These are phyloP conservation scores for Asterionellopsis glacialis DNA, from an alignment of 108 stramenopile species.

Conservation along the genomic window DNA sequence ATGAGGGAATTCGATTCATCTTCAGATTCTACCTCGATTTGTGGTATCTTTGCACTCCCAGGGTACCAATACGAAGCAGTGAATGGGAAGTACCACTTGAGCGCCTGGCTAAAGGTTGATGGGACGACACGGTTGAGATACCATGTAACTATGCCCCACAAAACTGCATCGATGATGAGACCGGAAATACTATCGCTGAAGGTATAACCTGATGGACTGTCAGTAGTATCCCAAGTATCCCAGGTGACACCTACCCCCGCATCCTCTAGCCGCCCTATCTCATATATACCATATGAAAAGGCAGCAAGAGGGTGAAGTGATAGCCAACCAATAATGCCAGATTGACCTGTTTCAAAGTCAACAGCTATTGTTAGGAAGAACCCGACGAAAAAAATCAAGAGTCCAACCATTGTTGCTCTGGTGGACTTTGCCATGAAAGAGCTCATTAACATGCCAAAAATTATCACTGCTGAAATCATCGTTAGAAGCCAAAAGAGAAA, in stretches of 20 bases:
- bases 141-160: constrained; percentile 67
- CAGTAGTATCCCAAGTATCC: constrained; percentile 25
- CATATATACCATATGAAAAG: constrained; percentile 35
- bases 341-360: constrained; percentile 20
- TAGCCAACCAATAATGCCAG: constrained; percentile 15
- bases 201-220: constrained; percentile 36
- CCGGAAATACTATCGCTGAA: constrained; percentile 34
- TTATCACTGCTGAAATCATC: constrained; percentile 5
- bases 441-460: constrained; percentile 42
- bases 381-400: constrained; percentile 51
- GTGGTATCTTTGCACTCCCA: constrained; percentile 3
- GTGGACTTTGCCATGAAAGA: constrained; percentile 48
- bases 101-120: constrained; percentile 50
- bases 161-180: constrained; percentile 51
- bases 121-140: constrained; percentile 64
- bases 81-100: constrained; percentile 58
- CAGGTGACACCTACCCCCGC: constrained; percentile 30
- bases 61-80: constrained; percentile 50
- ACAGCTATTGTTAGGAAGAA: constrained; percentile 35
- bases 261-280: constrained; percentile 44
- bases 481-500: constrained; percentile 32
- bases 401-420: constrained; percentile 50
- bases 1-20: constrained; percentile 3
- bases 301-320: constrained; percentile 49
- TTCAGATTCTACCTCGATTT: neutral